Evolutionary conservation across 1,284 basidiomycete genomes (phyloP).

Genomic region (Malassezia furfur): DNA sequence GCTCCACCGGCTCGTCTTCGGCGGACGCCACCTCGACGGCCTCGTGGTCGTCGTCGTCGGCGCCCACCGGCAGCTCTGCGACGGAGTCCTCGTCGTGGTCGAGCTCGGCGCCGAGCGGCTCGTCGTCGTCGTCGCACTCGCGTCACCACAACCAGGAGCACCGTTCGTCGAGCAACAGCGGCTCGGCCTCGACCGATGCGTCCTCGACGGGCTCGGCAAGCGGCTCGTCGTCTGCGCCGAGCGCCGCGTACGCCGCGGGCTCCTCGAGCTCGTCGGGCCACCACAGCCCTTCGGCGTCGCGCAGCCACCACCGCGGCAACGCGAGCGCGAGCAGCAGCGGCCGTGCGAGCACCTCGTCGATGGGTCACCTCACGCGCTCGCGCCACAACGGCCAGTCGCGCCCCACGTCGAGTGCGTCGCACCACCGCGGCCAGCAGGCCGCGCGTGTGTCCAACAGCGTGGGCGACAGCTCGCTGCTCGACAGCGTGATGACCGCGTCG

Average conservation of each 20-base stretch:
- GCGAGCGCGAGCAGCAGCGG: background rate
- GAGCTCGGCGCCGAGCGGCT: background rate
- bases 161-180: too few species aligned
- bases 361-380: background rate
- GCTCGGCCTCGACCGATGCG: background rate
- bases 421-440: constrained; percentile 2
- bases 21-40: background rate
- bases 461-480: background rate
- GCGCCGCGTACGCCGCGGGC: background rate
- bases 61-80: background rate
- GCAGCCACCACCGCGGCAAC: background rate
- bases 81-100: too few species aligned
- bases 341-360: background rate
- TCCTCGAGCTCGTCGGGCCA: background rate
- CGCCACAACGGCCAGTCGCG: background rate
- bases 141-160: too few species aligned
- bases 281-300: background rate
- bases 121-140: background rate
- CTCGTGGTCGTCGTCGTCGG: background rate
- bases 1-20: background rate
- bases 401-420: background rate
- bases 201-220: background rate
- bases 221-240: too few species aligned
- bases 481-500: background rate
- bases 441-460: background rate